These are phyloP conservation scores for Dryas drummondii DNA, from an alignment of 306 rosid species.

Conservation along the genomic window DNA sequence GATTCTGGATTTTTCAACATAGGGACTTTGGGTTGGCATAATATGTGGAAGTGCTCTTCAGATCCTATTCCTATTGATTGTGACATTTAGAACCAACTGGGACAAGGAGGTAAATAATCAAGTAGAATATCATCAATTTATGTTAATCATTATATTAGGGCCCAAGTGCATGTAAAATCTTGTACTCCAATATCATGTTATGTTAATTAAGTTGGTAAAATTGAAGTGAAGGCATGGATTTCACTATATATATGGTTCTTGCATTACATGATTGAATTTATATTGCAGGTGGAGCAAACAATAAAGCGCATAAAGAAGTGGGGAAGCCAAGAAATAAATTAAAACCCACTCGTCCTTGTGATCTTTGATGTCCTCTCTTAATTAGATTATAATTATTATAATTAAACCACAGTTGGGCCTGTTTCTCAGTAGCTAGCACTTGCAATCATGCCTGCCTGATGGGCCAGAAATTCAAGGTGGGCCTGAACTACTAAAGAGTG, in stretches of 20 bases:
- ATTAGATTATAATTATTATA: too few relatives aligned
- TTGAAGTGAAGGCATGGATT: too few relatives aligned
- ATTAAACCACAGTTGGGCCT: too few relatives aligned
- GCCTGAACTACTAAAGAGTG: too few relatives aligned
- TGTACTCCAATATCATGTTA: background rate
- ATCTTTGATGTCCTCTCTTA: too few relatives aligned
- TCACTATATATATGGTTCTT: background rate
- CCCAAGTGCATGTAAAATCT: background rate
- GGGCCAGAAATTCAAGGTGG: too few relatives aligned
- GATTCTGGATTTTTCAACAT: background rate
- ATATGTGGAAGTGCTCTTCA: conserved; percentile 38
- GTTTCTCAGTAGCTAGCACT: too few relatives aligned
- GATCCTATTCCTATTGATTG: conserved; percentile 13
- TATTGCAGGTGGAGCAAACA: conserved; percentile 38
- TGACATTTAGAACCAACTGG: conserved; percentile 44
- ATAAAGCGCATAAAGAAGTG: conserved; percentile 32
- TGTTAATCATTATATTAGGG: too few relatives aligned
- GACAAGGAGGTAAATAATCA: conserved; percentile 33
- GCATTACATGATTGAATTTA: background rate
- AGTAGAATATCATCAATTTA: background rate
- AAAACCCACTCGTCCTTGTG: too few relatives aligned
- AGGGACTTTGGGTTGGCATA: conserved; percentile 35
- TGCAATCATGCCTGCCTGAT: too few relatives aligned
- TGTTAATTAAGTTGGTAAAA: too few relatives aligned
- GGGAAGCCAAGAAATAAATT: conserved; percentile 24